Conservation (phyloP, 805 yeast species). For the Nakazawaea pomicola region DNA sequence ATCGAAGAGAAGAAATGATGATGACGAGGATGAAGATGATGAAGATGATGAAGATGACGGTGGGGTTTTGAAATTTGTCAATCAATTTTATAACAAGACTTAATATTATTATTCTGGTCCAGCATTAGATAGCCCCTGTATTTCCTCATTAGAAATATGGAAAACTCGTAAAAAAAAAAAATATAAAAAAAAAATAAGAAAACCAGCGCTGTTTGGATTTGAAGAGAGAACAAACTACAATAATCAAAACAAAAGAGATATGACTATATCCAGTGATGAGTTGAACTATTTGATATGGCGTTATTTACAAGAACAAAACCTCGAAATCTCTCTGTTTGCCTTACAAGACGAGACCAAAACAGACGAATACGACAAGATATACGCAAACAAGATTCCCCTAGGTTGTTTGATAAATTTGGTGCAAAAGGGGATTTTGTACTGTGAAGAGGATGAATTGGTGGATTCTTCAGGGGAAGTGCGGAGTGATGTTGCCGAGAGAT, state of each 20-base stretch:
- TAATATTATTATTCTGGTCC: neutral
- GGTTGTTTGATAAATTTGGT: slow-evolving; percentile 80
- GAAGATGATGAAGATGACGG: slow-evolving; percentile 27
- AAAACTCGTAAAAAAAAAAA: no score
- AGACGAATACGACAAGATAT: slow-evolving; percentile 46
- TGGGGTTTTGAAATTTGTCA: slow-evolving; percentile 77
- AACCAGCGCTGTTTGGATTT: no score
- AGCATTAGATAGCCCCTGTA: neutral
- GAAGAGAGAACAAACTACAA: no score
- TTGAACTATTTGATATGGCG: slow-evolving; percentile 91
- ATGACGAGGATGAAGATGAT: slow-evolving; percentile 29
- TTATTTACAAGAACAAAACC: slow-evolving; percentile 81
- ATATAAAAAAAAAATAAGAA: no score
- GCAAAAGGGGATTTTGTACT: slow-evolving; percentile 79
- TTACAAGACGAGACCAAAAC: slow-evolving; percentile 70
- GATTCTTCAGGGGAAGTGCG: slow-evolving; percentile 24
- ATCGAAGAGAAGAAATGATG: slow-evolving; percentile 18
- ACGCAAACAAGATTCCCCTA: slow-evolving; percentile 53
- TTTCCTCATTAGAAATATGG: no score
- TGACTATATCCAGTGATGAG: slow-evolving; percentile 82
- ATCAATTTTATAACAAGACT: slow-evolving; percentile 59
- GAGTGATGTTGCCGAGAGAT: slow-evolving; percentile 21
- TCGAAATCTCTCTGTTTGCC: slow-evolving; percentile 74
- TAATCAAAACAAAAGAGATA: slow-evolving; percentile 19
- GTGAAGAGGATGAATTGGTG: slow-evolving; percentile 61